Evolutionary conservation across 1,284 basidiomycete species (phyloP), one percentile per base, ranked within the genome.

Genomic region (Melampsora occidentalis): DNA sequence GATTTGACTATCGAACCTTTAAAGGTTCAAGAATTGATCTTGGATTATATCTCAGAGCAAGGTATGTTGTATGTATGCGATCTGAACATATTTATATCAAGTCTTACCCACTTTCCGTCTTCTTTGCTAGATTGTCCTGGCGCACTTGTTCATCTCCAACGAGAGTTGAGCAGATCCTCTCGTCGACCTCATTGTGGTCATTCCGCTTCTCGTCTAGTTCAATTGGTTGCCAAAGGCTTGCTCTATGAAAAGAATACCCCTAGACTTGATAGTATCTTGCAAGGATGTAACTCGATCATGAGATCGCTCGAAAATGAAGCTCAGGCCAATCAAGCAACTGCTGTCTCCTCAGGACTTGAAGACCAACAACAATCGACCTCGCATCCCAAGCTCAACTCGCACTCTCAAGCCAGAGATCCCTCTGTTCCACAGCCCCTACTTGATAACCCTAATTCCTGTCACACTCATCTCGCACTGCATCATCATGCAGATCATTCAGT

Each of bases 211-310:
- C 53, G 53, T 57, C 53, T 57, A 9, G 53, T 57, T 28, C 53
- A 57, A 57, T 57, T 57, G 53, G 53, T 57, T 57, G 53, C 53
- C 53, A 57, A 57, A 57, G 53, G 53, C 53, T 14, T 57, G 6
- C 20, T 57, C 20, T 57, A 57, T 28, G 53, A 57, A 28, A 57
- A 57, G 53, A 57, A 57, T 57, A 28, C 25, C 6, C 53, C 53
- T 57, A n/a, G 53, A n/a, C 25, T 57, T n/a, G 53, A 57, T 28
- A 57, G 53, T 28, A 57, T 57, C 53, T 28, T 57, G 20, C 53
- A 28, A 22, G 53, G 53, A 57, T 57, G 53, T 57, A 57, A 57
- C 14, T n/a, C 20, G n/a, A 57, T 57, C 25, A 57, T 57, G 53
- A 57, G 25, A 57, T 57, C 53, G 25, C 53, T 57, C 53, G 53